These are phyloP conservation scores for Mortierella sp. DNA, from an alignment of 371 early-diverging fungal species.

Conservation along the genomic window DNA sequence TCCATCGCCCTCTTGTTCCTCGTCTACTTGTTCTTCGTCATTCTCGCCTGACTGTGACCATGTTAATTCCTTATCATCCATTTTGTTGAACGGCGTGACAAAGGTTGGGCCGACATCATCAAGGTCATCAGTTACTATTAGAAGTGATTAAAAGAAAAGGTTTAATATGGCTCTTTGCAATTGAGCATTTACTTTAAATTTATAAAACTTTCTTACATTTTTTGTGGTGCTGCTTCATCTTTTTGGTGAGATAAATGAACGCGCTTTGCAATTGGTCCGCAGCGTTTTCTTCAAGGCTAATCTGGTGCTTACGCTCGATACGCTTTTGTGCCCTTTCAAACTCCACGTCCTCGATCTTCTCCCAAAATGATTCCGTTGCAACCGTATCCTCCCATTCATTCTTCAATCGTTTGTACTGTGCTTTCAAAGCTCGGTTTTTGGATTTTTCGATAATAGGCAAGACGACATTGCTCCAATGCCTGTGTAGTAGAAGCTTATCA, in stretches of 20 bases:
- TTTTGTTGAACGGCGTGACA: too few relatives aligned
- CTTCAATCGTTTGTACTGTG: conserved; percentile 12
- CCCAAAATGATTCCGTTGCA: conserved; percentile 13
- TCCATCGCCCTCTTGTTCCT: too few relatives aligned
- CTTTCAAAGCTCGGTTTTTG: conserved; percentile 3
- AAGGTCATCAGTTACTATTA: too few relatives aligned
- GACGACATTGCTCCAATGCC: conserved; percentile 10
- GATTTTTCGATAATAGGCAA: conserved; percentile 18
- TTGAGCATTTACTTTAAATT: too few relatives aligned
- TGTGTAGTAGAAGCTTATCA: conserved; percentile 5
- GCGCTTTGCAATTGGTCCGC: conserved; percentile 14
- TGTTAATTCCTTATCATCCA: too few relatives aligned
- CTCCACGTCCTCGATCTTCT: conserved; percentile 12
- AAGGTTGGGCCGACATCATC: too few relatives aligned
- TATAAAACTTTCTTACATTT: neutral
- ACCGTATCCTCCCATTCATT: conserved; percentile 9
- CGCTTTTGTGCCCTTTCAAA: conserved; percentile 8
- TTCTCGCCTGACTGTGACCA: too few relatives aligned
- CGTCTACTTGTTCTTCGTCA: too few relatives aligned
- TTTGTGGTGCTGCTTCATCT: conserved; percentile 14
- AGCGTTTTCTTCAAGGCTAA: conserved; percentile 18
- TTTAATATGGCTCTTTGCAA: too few relatives aligned
- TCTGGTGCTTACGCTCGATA: conserved; percentile 12
- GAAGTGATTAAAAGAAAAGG: too few relatives aligned
- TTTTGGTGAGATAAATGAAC: conserved; percentile 14